Percentiles rank a stretch among this genome's conserved stretches.
These are phyloP conservation scores for Glycine tomentella DNA, from an alignment of 306 rosid species.

Conservation along the genomic window DNA sequence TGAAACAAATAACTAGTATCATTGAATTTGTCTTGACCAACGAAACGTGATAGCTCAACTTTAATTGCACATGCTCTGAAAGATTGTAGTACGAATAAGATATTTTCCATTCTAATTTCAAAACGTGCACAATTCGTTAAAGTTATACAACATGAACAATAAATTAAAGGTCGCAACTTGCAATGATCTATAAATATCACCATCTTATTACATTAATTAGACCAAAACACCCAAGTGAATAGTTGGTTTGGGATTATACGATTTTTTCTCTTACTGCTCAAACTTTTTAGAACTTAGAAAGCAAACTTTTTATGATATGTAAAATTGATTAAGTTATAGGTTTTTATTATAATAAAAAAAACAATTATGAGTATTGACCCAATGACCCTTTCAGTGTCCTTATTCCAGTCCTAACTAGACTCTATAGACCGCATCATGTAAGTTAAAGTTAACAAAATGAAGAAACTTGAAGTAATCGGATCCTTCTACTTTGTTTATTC, in stretches of 20 bases:
- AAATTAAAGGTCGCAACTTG: neutral
- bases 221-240: neutral
- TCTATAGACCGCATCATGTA: neutral
- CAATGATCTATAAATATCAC: neutral
- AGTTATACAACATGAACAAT: neutral
- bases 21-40: neutral
- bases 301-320: neutral
- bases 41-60: neutral
- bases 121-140: neutral
- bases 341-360: too few species aligned
- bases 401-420: neutral
- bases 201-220: neutral
- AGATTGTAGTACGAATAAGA: neutral
- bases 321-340: too few species aligned
- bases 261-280: neutral
- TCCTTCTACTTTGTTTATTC: neutral
- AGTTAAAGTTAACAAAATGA: conserved; percentile 20
- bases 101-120: neutral
- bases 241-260: neutral
- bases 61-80: neutral
- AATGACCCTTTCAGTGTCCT: neutral
- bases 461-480: conserved; percentile 16
- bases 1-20: neutral
- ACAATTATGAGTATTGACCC: neutral
- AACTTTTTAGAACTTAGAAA: neutral